Evolutionary conservation across 2,329 filamentous ascomycete species (phyloP).

Genomic region (Sporothrix protearum): DNA sequence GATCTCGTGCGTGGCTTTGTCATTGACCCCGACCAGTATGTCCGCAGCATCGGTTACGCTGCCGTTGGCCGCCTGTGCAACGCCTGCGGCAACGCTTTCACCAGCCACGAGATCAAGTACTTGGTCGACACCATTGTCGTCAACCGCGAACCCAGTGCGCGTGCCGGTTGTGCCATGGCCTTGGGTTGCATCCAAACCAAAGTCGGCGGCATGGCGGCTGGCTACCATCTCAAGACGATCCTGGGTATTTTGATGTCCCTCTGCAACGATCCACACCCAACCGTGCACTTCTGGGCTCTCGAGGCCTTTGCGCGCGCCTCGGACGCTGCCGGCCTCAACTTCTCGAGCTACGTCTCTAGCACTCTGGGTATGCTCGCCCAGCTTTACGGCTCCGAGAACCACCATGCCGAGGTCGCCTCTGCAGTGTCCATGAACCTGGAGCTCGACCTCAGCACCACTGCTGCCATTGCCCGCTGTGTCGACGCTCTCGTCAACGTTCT

Average conservation of each 20-base stretch:
- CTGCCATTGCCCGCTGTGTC: conserved; percentile 80
- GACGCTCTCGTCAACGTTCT: conserved; percentile 97
- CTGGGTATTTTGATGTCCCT: conserved; percentile 97
- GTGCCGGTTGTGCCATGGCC: conserved; percentile 91
- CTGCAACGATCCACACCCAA: conserved; percentile 89
- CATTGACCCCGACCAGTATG: conserved; percentile 76
- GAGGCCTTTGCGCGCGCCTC: conserved; percentile 83
- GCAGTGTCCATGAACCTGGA: conserved; percentile 87
- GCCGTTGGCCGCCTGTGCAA: conserved; percentile 83
- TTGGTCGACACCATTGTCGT: conserved; percentile 91
- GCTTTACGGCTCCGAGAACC: conserved; percentile 84
- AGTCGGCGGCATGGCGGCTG: conserved; percentile 95
- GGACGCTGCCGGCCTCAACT: conserved; percentile 88
- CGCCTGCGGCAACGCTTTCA: conserved; percentile 79
- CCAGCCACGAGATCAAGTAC: conserved; percentile 78
- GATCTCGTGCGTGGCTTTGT: conserved; percentile 71
- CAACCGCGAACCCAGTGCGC: conserved; percentile 87
- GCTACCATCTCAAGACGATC: conserved; percentile 93
- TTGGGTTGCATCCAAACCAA: conserved; percentile 91
- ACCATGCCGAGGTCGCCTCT: conserved; percentile 78
- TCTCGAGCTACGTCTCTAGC: conserved; percentile 83
- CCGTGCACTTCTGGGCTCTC: conserved; percentile 94
- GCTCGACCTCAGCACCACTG: conserved; percentile 74
- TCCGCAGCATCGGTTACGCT: conserved; percentile 80
- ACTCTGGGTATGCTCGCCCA: conserved; percentile 92